Conservation (phyloP, 2,329 filamentous ascomycete species). For the Cercospora brassicicola region DNA sequence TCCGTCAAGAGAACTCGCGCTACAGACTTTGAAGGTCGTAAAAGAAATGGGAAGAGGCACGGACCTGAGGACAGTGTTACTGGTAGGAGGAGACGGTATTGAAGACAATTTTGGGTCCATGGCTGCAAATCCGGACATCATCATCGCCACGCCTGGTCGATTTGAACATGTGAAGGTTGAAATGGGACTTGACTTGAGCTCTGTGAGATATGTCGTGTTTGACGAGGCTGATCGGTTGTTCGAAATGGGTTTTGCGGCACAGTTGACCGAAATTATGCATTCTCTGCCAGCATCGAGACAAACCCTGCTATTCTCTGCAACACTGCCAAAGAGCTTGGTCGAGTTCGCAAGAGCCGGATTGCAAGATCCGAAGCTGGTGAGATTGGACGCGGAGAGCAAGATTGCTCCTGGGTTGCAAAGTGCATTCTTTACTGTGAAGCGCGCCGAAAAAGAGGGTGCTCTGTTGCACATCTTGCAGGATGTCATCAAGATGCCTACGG, state of each 20-base stretch:
- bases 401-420: conserved; percentile 94
- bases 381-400: conserved; percentile 91
- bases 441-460: conserved; percentile 89
- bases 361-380: conserved; percentile 85
- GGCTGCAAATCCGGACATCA: conserved; percentile 91
- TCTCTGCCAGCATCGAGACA: conserved; percentile 81
- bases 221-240: conserved; percentile 96
- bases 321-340: conserved; percentile 86
- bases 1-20: conserved; percentile 86
- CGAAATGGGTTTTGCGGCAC: conserved; percentile 96
- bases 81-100: conserved; percentile 92
- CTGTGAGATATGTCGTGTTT: conserved; percentile 91
- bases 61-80: conserved; percentile 81
- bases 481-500: conserved; percentile 83
- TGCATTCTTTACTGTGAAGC: conserved; percentile 91
- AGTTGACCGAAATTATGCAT: conserved; percentile 89
- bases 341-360: conserved; percentile 93
- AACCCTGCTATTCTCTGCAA: conserved; percentile 92
- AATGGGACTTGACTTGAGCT: conserved; percentile 88
- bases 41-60: conserved; percentile 91
- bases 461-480: conserved; percentile 86
- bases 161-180: conserved; percentile 97
- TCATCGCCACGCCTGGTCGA: conserved; percentile 94
- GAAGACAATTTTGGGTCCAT: conserved; percentile 94
- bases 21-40: conserved; percentile 94